These are phyloP conservation scores for Mycena epipterygia DNA, from an alignment of 768 basidiomycete species.

Conservation along the genomic window DNA sequence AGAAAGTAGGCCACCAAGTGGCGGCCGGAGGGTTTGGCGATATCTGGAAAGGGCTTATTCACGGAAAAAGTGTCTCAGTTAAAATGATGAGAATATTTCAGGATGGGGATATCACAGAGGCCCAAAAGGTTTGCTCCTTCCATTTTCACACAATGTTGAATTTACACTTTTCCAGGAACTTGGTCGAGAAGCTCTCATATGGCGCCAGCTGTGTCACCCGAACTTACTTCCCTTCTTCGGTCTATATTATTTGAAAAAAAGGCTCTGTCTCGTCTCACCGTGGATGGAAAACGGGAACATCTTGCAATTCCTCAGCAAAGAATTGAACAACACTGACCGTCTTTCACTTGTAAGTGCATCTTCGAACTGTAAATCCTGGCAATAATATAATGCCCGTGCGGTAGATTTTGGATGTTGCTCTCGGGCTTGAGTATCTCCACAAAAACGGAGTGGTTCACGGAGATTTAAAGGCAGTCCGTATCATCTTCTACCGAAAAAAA, in stretches of 20 bases:
- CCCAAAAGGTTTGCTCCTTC: conserved; percentile 3
- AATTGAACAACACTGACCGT: not conserved
- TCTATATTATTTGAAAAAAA: conserved; percentile 28
- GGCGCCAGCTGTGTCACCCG: conserved; percentile 37
- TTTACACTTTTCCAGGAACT: conserved; percentile 8
- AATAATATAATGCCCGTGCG: not conserved
- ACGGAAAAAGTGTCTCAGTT: conserved; percentile 29
- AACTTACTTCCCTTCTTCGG: conserved; percentile 41
- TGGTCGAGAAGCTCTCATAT: conserved; percentile 37
- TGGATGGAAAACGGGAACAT: conserved; percentile 49
- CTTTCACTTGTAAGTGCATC: conserved; percentile 8
- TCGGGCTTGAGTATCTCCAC: conserved; percentile 35
- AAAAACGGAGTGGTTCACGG: conserved; percentile 17
- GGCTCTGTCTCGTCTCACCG: conserved; percentile 41
- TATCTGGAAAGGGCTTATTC: too few relatives aligned
- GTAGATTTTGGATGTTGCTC: conserved; percentile 30
- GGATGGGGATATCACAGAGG: not conserved
- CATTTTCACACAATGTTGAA: not conserved
- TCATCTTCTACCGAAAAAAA: not conserved
- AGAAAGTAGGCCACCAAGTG: too few relatives aligned
- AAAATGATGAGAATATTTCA: conserved; percentile 30
- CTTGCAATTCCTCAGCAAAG: conserved; percentile 26
- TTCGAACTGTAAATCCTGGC: not conserved
- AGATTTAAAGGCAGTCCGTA: conserved; percentile 29
- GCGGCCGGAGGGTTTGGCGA: too few relatives aligned